A percentile compares a stretch with the other conserved stretches of the same genome.
These are phyloP conservation scores for Xylaria scruposa DNA, from an alignment of 495 filamentous ascomycete genomes.

Conservation along the genomic window DNA sequence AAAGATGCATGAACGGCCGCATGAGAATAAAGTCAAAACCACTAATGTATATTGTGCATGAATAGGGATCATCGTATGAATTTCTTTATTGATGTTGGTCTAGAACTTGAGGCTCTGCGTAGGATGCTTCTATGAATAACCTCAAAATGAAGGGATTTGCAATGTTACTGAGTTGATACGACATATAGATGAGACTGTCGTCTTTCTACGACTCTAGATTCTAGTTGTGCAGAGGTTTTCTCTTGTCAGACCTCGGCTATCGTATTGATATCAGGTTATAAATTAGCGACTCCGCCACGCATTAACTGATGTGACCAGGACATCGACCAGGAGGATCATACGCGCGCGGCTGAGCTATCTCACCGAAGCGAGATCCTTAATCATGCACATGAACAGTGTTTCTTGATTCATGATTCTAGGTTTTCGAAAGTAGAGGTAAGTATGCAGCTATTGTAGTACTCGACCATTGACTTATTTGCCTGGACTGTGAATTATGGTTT, in stretches of 20 bases:
- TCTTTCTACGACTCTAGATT: neutral
- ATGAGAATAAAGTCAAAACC: neutral
- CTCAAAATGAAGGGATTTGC: neutral
- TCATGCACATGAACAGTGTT: neutral
- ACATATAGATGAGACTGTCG: neutral
- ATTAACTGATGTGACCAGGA: neutral
- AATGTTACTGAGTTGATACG: neutral
- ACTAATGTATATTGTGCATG: constrained; percentile 1
- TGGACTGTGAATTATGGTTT: neutral
- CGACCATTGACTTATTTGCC: neutral
- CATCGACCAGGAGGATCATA: neutral
- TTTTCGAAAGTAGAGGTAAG: neutral
- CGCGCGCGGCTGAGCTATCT: constrained; percentile 2
- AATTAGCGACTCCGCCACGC: neutral
- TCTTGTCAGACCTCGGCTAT: neutral
- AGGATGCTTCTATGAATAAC: neutral
- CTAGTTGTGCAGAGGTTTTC: neutral
- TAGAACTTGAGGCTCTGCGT: constrained; percentile 23
- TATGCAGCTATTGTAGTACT: neutral
- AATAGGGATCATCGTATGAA: neutral
- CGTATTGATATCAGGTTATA: neutral
- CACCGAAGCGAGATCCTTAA: constrained; percentile 2
- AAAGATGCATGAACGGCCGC: neutral
- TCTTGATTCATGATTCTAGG: neutral
- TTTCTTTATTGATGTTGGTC: neutral